phyloP scores from a whole-genome alignment of 2,329 filamentous ascomycete species.

The Huntiella moniliformis region DNA sequence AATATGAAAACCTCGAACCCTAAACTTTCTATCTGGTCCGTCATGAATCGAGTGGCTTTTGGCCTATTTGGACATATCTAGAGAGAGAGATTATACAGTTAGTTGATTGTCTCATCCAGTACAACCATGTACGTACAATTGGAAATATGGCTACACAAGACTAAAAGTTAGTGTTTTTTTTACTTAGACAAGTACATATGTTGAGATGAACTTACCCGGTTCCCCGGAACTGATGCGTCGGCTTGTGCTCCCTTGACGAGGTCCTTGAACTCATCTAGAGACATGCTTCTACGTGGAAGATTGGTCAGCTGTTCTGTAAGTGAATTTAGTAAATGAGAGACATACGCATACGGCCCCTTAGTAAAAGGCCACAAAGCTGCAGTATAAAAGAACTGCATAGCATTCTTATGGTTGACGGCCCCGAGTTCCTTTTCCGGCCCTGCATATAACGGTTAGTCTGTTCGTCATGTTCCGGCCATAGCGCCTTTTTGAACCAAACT shows the following conservation, averaged over 20 bases:
- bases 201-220: slow-evolving; percentile 29
- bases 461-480: no score
- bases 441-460: neutral
- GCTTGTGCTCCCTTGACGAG: slow-evolving; percentile 35
- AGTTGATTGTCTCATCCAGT: neutral
- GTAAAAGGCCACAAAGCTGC: slow-evolving; percentile 3
- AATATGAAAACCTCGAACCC: no score
- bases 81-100: neutral
- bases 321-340: neutral
- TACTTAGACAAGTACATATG: neutral
- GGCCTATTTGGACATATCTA: slow-evolving; percentile 44
- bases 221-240: slow-evolving; percentile 32
- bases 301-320: no score
- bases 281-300: slow-evolving; percentile 25
- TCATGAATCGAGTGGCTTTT: slow-evolving; percentile 26
- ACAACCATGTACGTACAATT: slow-evolving; percentile 28
- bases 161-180: neutral
- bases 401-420: slow-evolving; percentile 31
- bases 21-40: no score
- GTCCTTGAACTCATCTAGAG: slow-evolving; percentile 36
- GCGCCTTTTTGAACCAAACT: slow-evolving; percentile 13
- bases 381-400: slow-evolving; percentile 15
- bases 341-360: slow-evolving; percentile 20
- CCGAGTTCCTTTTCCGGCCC: slow-evolving; percentile 18
- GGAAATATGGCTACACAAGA: slow-evolving; percentile 36